phyloP scores from a whole-genome alignment of 768 basidiomycete species.

The Mycena amicta region DNA sequence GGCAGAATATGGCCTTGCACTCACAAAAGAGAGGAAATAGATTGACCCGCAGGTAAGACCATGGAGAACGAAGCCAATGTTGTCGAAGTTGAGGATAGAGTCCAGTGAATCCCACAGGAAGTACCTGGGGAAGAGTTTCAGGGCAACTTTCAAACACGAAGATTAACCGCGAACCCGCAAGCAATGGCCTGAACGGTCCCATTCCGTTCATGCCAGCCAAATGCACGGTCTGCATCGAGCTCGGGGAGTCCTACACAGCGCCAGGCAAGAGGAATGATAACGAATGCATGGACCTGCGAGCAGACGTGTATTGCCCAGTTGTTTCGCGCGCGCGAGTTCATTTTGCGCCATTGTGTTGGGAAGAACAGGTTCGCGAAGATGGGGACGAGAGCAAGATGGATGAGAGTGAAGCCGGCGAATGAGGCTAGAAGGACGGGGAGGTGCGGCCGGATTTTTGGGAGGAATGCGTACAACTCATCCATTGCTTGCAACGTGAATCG shows the following conservation, averaged over 20 bases:
- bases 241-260: slow-evolving; percentile 51
- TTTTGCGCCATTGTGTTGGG: slow-evolving; percentile 51
- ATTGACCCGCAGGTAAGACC: slow-evolving; percentile 67
- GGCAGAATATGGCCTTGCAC: slow-evolving; percentile 27
- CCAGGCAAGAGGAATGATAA: slow-evolving; percentile 66
- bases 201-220: slow-evolving; percentile 68
- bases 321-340: slow-evolving; percentile 49
- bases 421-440: slow-evolving; percentile 57
- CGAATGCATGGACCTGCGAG: slow-evolving; percentile 71
- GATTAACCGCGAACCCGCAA: slow-evolving; percentile 49
- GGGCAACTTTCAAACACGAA: slow-evolving; percentile 1
- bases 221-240: slow-evolving; percentile 64
- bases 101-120: slow-evolving; percentile 87
- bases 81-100: slow-evolving; percentile 65
- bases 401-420: slow-evolving; percentile 55
- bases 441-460: slow-evolving; percentile 57
- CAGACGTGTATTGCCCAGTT: slow-evolving; percentile 74
- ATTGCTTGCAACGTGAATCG: neutral
- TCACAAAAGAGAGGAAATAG: slow-evolving; percentile 71
- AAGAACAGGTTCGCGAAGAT: slow-evolving; percentile 48
- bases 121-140: slow-evolving; percentile 47
- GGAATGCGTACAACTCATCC: slow-evolving; percentile 11
- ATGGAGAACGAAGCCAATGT: slow-evolving; percentile 77
- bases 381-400: slow-evolving; percentile 65
- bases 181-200: slow-evolving; percentile 70